A percentile compares a stretch with the other conserved stretches of the same genome.
Conservation (phyloP, 257 asterid genomes). For the Handroanthus guayacan region DNA sequence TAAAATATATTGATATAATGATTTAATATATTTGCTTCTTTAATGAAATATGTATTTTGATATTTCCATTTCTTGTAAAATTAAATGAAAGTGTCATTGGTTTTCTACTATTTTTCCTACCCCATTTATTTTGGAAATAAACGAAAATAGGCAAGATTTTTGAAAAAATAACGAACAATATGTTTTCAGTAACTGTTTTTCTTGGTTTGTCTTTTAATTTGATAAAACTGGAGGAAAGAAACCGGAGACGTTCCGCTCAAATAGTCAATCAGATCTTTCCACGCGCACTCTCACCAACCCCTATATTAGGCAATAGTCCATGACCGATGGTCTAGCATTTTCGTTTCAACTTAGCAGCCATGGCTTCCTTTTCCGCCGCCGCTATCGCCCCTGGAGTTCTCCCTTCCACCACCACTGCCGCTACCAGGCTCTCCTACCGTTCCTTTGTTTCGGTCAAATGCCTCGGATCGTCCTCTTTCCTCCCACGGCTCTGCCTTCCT, state of each 20-base stretch:
- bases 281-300: constrained; percentile 46
- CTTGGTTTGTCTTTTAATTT: background rate
- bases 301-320: constrained; percentile 24
- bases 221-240: constrained; percentile 36
- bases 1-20: too few species aligned
- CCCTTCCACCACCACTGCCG: constrained; percentile 47
- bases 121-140: too few species aligned
- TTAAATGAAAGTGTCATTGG: too few species aligned
- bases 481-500: constrained; percentile 57
- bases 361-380: constrained; percentile 62
- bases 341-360: constrained; percentile 37
- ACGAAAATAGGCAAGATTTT: too few species aligned
- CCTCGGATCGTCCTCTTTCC: constrained; percentile 63
- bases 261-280: constrained; percentile 26
- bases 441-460: constrained; percentile 48
- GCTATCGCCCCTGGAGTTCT: constrained; percentile 48
- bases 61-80: too few species aligned
- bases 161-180: too few species aligned
- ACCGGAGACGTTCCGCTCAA: constrained; percentile 37
- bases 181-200: too few species aligned
- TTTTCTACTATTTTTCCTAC: too few species aligned
- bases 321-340: constrained; percentile 33
- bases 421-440: constrained; percentile 47
- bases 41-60: too few species aligned
- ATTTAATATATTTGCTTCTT: too few species aligned